Evolutionary conservation across 2,329 filamentous ascomycete species (phyloP), one percentile per base, ranked within the genome.

Genomic region (Colletotrichum godetiae): DNA sequence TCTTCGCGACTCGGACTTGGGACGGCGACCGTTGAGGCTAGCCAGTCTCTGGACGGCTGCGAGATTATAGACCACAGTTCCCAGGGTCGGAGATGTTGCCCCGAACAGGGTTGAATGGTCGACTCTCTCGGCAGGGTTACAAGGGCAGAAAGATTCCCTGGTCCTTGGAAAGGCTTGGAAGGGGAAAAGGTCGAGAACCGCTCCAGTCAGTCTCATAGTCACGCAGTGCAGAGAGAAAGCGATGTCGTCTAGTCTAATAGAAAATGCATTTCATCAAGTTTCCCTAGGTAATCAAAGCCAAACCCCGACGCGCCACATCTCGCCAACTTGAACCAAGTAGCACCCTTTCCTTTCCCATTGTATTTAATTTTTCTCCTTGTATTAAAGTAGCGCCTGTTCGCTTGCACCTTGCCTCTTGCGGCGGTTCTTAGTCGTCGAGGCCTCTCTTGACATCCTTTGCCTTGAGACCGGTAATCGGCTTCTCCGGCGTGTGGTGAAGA

Each of bases 371-470:
- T 53, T 64, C 62, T 56, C 60, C 46, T 64, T 60, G 59, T 46
- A 65, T 63, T 22, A 49, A 52, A 69, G 52, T 27, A 29, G 22
- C 52, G 22, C 31, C 27, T 33, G 31, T 53, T 72, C 59, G 11
- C 24, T 42, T 58, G 37, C 37, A 42, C 37, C 37, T 59, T 31
- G n/a, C 11, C 24, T 35, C 27, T 11, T 15, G n/a, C 35, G 15
- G 7, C 33, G 22, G 19, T 13, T 37, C 49, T 73, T 55, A 74
- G 37, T 35, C 53, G 13, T 74, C 71, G 19, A 73, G 80, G 7
- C 90, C 90, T 49, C 90, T 85, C 84, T 92, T 92, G 59, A 83
- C 83, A 78, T 92, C 90, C 82, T 92, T 92, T 57, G 90, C 90
- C 74, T 83, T 80, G 60, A 88, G 76, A 0, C 90, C 90, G 24